phyloP scores from a whole-genome alignment of 352 stramenopile species.

The Elongisporangium anandrum region DNA sequence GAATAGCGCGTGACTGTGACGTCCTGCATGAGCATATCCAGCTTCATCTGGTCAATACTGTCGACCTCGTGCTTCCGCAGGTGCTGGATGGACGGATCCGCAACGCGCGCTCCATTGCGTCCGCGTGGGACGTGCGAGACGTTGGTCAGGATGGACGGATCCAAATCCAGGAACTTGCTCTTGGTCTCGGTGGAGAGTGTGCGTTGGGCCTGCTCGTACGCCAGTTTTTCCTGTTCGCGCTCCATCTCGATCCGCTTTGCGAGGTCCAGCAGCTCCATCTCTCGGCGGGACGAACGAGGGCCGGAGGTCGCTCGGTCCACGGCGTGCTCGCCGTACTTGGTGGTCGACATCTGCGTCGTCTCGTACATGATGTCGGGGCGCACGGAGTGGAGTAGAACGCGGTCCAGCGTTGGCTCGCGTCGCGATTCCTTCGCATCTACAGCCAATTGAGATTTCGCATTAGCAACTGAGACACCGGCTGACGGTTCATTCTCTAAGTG shows the following conservation, averaged over 20 bases:
- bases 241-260: constrained; percentile 35
- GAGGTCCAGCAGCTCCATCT: constrained; percentile 34
- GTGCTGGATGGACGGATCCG: constrained; percentile 49
- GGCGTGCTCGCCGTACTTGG: constrained; percentile 40
- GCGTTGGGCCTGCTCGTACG: constrained; percentile 13
- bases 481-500: neutral
- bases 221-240: constrained; percentile 19
- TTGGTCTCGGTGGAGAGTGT: constrained; percentile 22
- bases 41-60: constrained; percentile 68
- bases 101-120: constrained; percentile 41
- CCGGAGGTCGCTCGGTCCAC: constrained; percentile 19
- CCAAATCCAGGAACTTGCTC: constrained; percentile 31
- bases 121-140: constrained; percentile 42
- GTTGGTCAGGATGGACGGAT: constrained; percentile 22
- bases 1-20: constrained; percentile 60
- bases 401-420: constrained; percentile 40
- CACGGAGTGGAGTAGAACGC: constrained; percentile 40
- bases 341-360: constrained; percentile 29
- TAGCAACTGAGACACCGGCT: neutral
- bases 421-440: constrained; percentile 38
- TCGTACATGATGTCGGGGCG: constrained; percentile 18
- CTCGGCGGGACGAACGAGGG: constrained; percentile 36
- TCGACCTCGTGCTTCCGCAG: constrained; percentile 65
- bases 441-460: neutral
- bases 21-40: constrained; percentile 36